Evolutionary conservation across 2,329 filamentous ascomycete genomes (phyloP), one percentile per base, ranked within the genome.

Genomic region (Coniochaeta ligniaria): DNA sequence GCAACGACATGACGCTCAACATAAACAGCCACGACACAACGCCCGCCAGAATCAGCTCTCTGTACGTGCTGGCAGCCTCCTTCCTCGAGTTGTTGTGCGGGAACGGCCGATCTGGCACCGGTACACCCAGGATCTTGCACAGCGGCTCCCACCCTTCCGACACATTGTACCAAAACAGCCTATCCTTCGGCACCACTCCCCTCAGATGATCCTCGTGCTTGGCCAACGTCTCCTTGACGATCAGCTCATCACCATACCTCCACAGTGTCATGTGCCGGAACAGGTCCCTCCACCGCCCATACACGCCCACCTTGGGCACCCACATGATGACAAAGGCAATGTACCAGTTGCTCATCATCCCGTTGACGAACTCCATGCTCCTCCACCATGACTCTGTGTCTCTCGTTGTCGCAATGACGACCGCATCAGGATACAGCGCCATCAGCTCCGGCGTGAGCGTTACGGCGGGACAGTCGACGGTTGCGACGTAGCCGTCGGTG

Each of bases 371-470:
- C 57, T 63, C 64, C 72, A 73, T 72, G 61, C 68, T 75, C 62
- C 66, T 68, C 72, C 73, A 75, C 75, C 75, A 77, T 3, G 71
- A 70, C 38, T 66, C 66, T 50, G 72, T 67, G 60, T 75, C 71
- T 57, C 76, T 70, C 1, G 73, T 75, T 16, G 77, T 79, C 63
- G 72, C 75, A 59, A 83, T 75, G 33, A 82, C 78, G 59, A 76
- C 74, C 20, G 80, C 79, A 41, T 81, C 74, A 0, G 80, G 80
- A 64, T 80, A 82, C 36, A 81, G 67, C 41, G 76, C 72, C 67
- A 82, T 69, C 59, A 82, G 71, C 63, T 82, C 78, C 45, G 76
- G 74, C 22, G 71, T 74, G 17, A 82, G 73, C 22, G 74, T 67
- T 36, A 65, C 72, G 4, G 74, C 73, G 1, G 80, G 80, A 33